phyloP scores from a whole-genome alignment of 2,329 filamentous ascomycete species.

The Stachybotrys echinatus region DNA sequence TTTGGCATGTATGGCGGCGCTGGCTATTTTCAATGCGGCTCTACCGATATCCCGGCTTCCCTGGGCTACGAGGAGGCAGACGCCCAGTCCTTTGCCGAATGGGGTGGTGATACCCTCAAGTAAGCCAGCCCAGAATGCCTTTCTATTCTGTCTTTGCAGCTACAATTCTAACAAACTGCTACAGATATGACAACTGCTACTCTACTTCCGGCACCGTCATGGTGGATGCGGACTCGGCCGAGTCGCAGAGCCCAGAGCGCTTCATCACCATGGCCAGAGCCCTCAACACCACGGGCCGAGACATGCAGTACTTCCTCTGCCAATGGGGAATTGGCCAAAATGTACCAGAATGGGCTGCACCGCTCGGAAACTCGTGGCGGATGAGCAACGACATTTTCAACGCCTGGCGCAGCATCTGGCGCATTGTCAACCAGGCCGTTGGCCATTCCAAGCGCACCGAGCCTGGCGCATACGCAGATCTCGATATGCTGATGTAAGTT shows the following conservation, averaged over 20 bases:
- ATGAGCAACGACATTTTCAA: slow-evolving; percentile 51
- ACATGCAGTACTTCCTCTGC: slow-evolving; percentile 44
- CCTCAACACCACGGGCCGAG: slow-evolving; percentile 30
- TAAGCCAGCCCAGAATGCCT: too few species aligned
- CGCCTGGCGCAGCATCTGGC: slow-evolving; percentile 44
- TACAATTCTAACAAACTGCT: too few species aligned
- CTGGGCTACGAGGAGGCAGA: slow-evolving; percentile 37
- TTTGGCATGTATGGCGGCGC: slow-evolving; percentile 52
- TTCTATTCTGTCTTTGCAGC: too few species aligned
- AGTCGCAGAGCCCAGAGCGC: slow-evolving; percentile 31
- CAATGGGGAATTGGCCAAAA: slow-evolving; percentile 48
- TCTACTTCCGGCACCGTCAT: slow-evolving; percentile 33
- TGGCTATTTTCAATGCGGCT: slow-evolving; percentile 39
- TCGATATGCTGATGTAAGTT: slow-evolving; percentile 45
- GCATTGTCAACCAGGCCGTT: slow-evolving; percentile 46
- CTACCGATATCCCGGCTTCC: slow-evolving; percentile 34
- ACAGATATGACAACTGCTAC: slow-evolving; percentile 45
- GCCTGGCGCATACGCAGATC: slow-evolving; percentile 42
- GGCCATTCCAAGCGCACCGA: slow-evolving; percentile 38
- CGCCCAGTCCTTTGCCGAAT: slow-evolving; percentile 33
- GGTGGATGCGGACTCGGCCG: slow-evolving; percentile 33
- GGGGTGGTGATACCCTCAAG: slow-evolving; percentile 47
- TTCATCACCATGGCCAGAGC: slow-evolving; percentile 41
- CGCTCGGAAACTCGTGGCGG: slow-evolving; percentile 41
- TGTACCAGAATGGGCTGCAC: slow-evolving; percentile 32